These are phyloP conservation scores for Chlorella sorokiniana DNA, from an alignment of 139 green algal species.

Conservation along the genomic window DNA sequence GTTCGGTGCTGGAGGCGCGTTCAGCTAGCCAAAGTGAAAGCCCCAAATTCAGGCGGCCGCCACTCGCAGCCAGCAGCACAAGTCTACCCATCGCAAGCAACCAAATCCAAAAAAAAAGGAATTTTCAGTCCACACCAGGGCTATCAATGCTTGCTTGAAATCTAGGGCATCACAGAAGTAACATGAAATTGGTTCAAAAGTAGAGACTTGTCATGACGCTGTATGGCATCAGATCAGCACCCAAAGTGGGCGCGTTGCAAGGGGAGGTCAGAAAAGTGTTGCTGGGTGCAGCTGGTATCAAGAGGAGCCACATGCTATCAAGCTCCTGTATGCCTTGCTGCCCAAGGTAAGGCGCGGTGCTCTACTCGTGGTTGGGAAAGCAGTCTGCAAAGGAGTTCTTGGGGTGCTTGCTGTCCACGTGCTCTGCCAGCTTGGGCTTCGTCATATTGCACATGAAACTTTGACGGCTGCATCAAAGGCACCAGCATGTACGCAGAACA, in stretches of 20 bases:
- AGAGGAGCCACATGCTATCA: neutral
- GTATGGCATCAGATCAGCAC: neutral
- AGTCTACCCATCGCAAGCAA: neutral
- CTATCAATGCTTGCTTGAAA: too few species aligned
- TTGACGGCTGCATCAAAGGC: neutral
- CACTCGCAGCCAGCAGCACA: neutral
- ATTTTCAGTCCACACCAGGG: too few species aligned
- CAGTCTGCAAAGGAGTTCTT: constrained; percentile 46
- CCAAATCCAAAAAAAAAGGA: too few species aligned
- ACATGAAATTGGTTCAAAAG: too few species aligned
- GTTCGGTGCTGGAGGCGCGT: neutral
- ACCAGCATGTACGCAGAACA: neutral
- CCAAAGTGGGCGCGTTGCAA: neutral
- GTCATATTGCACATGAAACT: constrained; percentile 22
- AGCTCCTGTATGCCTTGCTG: neutral
- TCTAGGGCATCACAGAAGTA: too few species aligned
- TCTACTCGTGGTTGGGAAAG: constrained; percentile 26
- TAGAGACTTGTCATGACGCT: too few species aligned
- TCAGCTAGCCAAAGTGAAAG: too few species aligned
- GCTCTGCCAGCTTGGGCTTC: constrained; percentile 57
- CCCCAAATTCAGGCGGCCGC: neutral
- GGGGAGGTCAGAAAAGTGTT: neutral
- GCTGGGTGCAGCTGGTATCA: neutral
- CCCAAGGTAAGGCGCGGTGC: neutral
- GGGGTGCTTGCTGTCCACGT: constrained; percentile 64